These are phyloP conservation scores for Epicoccum nigrum DNA, from an alignment of 2,329 filamentous ascomycete genomes.

Conservation along the genomic window DNA sequence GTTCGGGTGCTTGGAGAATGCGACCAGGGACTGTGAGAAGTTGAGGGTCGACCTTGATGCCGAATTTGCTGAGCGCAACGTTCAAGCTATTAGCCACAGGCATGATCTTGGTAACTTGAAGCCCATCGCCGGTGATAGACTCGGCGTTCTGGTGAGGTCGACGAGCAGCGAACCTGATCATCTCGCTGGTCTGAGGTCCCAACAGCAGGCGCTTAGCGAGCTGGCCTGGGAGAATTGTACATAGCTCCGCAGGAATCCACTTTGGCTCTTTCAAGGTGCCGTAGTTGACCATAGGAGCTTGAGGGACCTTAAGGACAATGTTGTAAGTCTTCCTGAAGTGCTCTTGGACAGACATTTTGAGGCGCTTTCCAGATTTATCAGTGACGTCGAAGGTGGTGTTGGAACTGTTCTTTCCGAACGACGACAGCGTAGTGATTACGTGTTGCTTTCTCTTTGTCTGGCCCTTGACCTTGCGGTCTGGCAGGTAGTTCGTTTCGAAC, in stretches of 20 bases:
- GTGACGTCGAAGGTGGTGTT: constrained; percentile 27
- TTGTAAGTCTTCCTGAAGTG: constrained; percentile 31
- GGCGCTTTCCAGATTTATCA: constrained; percentile 18
- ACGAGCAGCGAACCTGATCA: constrained; percentile 44
- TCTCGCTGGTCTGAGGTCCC: constrained; percentile 37
- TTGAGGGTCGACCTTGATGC: constrained; percentile 64
- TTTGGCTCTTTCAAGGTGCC: constrained; percentile 27
- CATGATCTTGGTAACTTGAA: constrained; percentile 35
- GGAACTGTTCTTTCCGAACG: constrained; percentile 42
- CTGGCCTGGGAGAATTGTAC: constrained; percentile 41
- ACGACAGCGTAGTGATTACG: constrained; percentile 47
- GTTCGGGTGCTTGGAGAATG: constrained; percentile 64
- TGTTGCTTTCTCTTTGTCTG: constrained; percentile 45
- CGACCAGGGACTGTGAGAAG: constrained; percentile 77
- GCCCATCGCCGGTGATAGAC: constrained; percentile 35
- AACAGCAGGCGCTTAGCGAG: constrained; percentile 33
- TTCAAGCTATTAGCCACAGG: constrained; percentile 30
- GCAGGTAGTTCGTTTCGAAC: constrained; percentile 50
- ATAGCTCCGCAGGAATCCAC: constrained; percentile 45
- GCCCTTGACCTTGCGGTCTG: constrained; percentile 41
- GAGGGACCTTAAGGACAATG: constrained; percentile 26
- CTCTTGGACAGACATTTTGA: constrained; percentile 22
- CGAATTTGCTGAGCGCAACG: constrained; percentile 57
- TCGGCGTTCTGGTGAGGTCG: constrained; percentile 37
- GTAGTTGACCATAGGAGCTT: constrained; percentile 40